A percentile compares a stretch with the other conserved stretches of the same genome.
phyloP scores from a whole-genome alignment of 768 basidiomycete genomes.

The Kwoniella sp. region DNA sequence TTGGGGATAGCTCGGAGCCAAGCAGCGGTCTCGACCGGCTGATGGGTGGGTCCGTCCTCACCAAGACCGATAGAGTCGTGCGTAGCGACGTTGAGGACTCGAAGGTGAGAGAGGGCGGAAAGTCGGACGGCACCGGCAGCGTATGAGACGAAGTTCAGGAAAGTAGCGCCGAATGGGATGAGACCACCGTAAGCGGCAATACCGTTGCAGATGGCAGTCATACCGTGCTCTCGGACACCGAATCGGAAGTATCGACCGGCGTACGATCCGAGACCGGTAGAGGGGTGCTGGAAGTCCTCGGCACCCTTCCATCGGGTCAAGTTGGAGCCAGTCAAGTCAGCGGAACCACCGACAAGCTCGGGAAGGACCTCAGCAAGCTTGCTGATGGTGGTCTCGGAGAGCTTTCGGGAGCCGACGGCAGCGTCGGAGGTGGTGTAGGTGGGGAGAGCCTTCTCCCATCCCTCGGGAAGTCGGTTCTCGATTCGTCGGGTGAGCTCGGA shows the following conservation, averaged over 20 bases:
- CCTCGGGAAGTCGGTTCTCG: conserved; percentile 74
- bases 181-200: conserved; percentile 85
- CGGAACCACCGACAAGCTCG: conserved; percentile 82
- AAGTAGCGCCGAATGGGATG: conserved; percentile 87
- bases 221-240: conserved; percentile 96
- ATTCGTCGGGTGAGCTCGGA: conserved; percentile 84
- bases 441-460: conserved; percentile 84
- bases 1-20: conserved; percentile 89
- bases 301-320: conserved; percentile 66
- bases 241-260: conserved; percentile 89
- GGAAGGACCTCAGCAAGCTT: conserved; percentile 74
- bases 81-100: conserved; percentile 93
- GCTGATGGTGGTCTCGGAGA: conserved; percentile 84
- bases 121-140: conserved; percentile 89
- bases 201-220: conserved; percentile 95
- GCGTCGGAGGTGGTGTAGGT: conserved; percentile 79
- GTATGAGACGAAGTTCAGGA: conserved; percentile 93
- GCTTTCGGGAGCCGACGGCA: conserved; percentile 87
- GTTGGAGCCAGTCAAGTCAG: conserved; percentile 89
- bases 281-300: conserved; percentile 87
- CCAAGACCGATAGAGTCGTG: conserved; percentile 84
- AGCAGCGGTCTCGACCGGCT: conserved; percentile 85
- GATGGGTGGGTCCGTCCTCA: conserved; percentile 95
- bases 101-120: conserved; percentile 83
- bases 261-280: conserved; percentile 79